Conservation (phyloP, 139 green algal genomes). For the Coelastrella sp. region DNA sequence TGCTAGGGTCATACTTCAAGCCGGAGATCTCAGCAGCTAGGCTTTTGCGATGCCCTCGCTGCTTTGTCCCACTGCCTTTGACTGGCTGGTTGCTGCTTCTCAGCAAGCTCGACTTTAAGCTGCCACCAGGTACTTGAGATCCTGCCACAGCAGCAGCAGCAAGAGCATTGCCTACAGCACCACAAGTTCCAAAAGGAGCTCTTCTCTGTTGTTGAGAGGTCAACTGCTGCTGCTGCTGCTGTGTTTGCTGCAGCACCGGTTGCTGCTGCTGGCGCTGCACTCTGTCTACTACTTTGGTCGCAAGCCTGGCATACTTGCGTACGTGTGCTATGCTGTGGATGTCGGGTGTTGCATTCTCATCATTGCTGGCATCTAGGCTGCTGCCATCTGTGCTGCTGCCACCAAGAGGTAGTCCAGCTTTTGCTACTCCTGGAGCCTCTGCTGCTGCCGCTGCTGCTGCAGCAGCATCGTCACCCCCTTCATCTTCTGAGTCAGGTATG, state of each 20-base stretch:
- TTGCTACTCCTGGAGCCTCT: neutral
- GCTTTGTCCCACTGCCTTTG: conserved; percentile 3
- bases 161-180: neutral
- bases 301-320: conserved; percentile 20
- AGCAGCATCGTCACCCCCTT: neutral
- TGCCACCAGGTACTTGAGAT: neutral
- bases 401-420: neutral
- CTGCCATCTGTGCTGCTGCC: neutral
- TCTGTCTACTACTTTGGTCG: neutral
- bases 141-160: neutral
- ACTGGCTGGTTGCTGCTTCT: neutral
- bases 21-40: neutral
- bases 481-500: neutral
- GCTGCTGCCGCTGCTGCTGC: neutral
- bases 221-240: conserved; percentile 14
- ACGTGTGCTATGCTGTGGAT: conserved; percentile 30
- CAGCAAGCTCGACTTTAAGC: too few relatives aligned
- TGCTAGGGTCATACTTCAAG: conserved; percentile 9
- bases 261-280: conserved; percentile 14
- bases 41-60: neutral
- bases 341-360: conserved; percentile 29
- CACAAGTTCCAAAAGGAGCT: neutral
- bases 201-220: neutral
- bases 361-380: conserved; percentile 14
- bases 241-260: neutral